Evolutionary conservation across 148 eudicot genomes (phyloP), one percentile per base, ranked within the genome.

Genomic region (Rhododendron williamsianum): DNA sequence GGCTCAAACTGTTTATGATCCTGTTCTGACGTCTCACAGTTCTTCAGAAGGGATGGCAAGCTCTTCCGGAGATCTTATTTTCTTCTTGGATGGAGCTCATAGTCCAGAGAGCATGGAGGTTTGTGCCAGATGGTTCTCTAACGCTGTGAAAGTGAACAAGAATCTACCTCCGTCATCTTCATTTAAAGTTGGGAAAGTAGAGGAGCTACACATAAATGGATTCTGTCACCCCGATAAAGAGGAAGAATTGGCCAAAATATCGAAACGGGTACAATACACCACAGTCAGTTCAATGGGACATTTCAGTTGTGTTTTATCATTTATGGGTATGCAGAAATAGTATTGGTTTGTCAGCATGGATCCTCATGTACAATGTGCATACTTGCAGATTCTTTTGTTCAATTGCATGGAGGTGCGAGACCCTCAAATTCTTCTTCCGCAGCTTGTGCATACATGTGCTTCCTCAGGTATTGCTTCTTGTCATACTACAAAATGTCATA

Each of bases 41-140:
- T 72, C 80, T 23, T 65, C 83, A 18, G 81, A 84, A 43, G 36
- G 82, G 41, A 65, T 33, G 30, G 52, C 23, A 49, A 86, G 73
- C 58, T 86, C 91, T 89, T 86, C 89, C 27, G 97, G 93, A 30
- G 95, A 90, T 79, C 84, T 95, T 63, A 81, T 88, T 18, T 95
- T 93, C 87, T 95, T 94, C 90, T 90, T 94, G 89, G 98, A 95
- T 86, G 98, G 98, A 84, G 97, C 98, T 72, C 98, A 95, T 84
- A 93, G 94, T 86, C 95, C 98, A 78, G 98, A 95, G 87, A 95
- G 98, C 91, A 93, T 95, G 90, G 97, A 93, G 83, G 97, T 92
- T 77, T 95, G 98, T 89, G 97, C 93, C 49, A 90, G 84, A 88
- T 95, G 98, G 98, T 95, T 93, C 89, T 90, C 93, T 27, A 88